Percentiles rank a stretch among this genome's conserved stretches.
Conservation (phyloP, 345 rosid species). For the Cardiospermum halicacabum region DNA sequence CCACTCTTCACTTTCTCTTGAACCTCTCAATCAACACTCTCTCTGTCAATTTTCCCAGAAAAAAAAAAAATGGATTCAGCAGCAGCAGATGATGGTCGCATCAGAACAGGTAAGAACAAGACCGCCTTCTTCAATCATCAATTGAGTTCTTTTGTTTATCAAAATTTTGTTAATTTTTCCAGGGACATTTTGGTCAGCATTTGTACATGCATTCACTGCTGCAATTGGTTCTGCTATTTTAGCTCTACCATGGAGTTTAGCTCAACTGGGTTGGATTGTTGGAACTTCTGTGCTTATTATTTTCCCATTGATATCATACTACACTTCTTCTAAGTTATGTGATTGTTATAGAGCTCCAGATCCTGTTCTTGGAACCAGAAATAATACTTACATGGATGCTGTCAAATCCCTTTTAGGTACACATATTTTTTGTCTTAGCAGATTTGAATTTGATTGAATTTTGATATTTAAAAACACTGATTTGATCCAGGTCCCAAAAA, state of each 20-base stretch:
- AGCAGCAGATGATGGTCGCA: too few species aligned
- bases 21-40: too few species aligned
- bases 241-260: conserved; percentile 21
- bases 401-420: conserved; percentile 40
- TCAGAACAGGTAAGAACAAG: too few species aligned
- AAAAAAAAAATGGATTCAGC: too few species aligned
- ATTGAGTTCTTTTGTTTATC: too few species aligned
- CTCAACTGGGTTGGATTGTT: conserved; percentile 26
- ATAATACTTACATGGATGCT: conserved; percentile 39
- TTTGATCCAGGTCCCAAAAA: conserved; percentile 5
- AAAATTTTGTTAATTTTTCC: background rate
- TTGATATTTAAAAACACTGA: background rate
- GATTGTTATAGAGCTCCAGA: conserved; percentile 41
- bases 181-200: conserved; percentile 17
- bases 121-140: too few species aligned
- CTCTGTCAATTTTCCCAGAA: too few species aligned
- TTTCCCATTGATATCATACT: conserved; percentile 19
- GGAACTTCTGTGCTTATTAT: conserved; percentile 9
- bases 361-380: conserved; percentile 37
- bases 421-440: too few species aligned
- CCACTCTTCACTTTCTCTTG: too few species aligned
- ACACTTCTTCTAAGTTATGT: conserved; percentile 23
- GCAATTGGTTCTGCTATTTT: conserved; percentile 22
- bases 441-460: background rate
- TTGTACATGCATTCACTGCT: conserved; percentile 23